Base-by-base conservation (phyloP, 2,329 filamentous ascomycete genomes). In the Epichloe sibirici region DNA sequence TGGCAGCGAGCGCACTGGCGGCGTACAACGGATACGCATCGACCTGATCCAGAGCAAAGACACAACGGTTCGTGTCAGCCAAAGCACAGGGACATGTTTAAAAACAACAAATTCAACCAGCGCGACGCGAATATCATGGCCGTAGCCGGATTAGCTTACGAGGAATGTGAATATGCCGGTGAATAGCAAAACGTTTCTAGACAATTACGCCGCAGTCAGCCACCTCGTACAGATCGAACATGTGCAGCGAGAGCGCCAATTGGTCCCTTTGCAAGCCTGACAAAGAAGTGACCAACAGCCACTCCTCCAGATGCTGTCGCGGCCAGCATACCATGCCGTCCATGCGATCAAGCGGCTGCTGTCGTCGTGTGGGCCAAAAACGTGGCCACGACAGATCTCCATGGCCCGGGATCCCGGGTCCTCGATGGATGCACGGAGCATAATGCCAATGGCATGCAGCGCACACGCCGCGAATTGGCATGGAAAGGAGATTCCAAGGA, bases 121-220 rank as follows among this genome's bases (percentile, higher is more conserved):
- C 5, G 49, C 37, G 7, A 15, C 15, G 6, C 31, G 34, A 15
- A 11, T 3, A 4, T n/a, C 15, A n/a, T 35, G 25, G 2, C 15
- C 4, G 28, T n/a, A n/a, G 7, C 5, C 31, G 25, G 23, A 9
- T 28, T n/a, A 45, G 73, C 74, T 70, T 67, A 91, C 88, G 57
- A 94, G 72, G 70, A 94, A 95, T 12, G 89, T 94, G 67, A 95
- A 95, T 58, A 94, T 81, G 50, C 89, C 88, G 53, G 81, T 84
- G 68, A 88, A 96, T 34, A 86, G 81, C 53, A 94, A 78, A 55
- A 95, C 78, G 51, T 81, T 84, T 50, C 86, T 88, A 61, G 53
- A 52, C 50, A 62, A 49, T 43, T 15, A 45, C 49, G 31, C 47
- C 35, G 42, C 12, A 50, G 63, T 66, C 61, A 67, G 65, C 58